Evolutionary conservation across 345 rosid species (phyloP).

Genomic region (Garcia nutans): DNA sequence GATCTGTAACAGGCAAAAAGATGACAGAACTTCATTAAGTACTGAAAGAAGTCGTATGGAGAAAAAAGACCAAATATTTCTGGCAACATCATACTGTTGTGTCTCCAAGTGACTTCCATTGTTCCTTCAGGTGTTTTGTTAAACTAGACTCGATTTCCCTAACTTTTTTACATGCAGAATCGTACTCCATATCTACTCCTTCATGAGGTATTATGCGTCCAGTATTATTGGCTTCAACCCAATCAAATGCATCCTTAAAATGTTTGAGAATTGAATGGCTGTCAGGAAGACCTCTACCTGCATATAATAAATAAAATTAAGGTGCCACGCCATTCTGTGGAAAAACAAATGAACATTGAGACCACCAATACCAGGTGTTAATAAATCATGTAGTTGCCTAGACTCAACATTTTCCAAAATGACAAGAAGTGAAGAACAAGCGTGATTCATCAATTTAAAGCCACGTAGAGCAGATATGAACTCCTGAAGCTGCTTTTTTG

Average conservation of each 20-base stretch:
- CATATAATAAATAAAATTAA: conserved; percentile 19
- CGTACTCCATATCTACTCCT: conserved; percentile 82
- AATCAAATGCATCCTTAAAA: conserved; percentile 90
- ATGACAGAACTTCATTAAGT: conserved; percentile 24
- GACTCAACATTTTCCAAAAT: conserved; percentile 68
- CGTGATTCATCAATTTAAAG: conserved; percentile 72
- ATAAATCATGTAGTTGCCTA: conserved; percentile 55
- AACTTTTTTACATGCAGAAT: conserved; percentile 57
- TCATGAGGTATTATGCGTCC: conserved; percentile 89
- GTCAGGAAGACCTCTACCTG: conserved; percentile 74
- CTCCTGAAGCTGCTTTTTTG: conserved; percentile 87
- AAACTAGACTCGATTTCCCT: conserved; percentile 63
- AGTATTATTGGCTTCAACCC: conserved; percentile 83
- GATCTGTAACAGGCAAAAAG: conserved; percentile 48
- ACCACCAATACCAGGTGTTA: conserved; percentile 63
- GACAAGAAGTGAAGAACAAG: conserved; percentile 69
- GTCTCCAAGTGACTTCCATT: conserved; percentile 74
- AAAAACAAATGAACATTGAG: conserved; percentile 7
- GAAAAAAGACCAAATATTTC: conserved; percentile 15
- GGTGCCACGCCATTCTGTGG: conserved; percentile 22
- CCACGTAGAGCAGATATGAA: conserved; percentile 83
- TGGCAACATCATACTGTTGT: conserved; percentile 53
- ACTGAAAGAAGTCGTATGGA: conserved; percentile 18
- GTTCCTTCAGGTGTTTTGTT: conserved; percentile 81
- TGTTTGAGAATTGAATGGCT: conserved; percentile 54